Evolutionary conservation across 345 rosid species (phyloP), one percentile per base, ranked within the genome.

Genomic region (Hibiscus trionum): DNA sequence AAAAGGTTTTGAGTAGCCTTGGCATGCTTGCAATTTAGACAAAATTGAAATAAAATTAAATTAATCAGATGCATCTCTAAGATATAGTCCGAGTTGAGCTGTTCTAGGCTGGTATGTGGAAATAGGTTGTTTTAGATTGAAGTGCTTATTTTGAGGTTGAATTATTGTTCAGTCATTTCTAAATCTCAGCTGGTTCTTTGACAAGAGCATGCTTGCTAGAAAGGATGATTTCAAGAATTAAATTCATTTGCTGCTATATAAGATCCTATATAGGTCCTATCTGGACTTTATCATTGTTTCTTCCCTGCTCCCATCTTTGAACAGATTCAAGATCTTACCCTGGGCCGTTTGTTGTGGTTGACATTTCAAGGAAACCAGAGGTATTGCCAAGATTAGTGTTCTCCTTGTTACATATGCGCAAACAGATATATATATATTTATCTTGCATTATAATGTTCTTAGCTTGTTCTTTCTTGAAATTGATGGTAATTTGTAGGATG

Each of bases 301-400:
- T 46, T 44, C 29, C 39, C 49, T 65, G n/a, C n/a, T 27, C 1
- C 63, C 7, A 9, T 77, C 58, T 72, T 81, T 78, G 49, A 79
- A 61, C 88, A 93, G 98, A 86, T 82, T 86, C 97, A 72, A 91
- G 80, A 84, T 86, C 86, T 79, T 85, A 85, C 73, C 98, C 97
- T 42, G 98, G 98, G 62, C 98, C 98, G 10, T 84, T 90, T 78
- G 49, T 93, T 78, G 88, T 93, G 59, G 85, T 88, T 71, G 94
- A 90, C 77, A 74, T 88, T 77, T 82, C 83, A 77, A 88, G 88
- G 66, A 85, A 78, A 72, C 72, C 82, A 70, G 91, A 90, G 97
- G 98, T 93, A 81, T 61, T 80, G 64, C 53, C 57, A 72, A 66
- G 71, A 74, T 57, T 67, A 42, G 46, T 67, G 11, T n/a, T 46